These are phyloP conservation scores for Ophiobolus disseminans DNA, from an alignment of 2,329 filamentous ascomycete species.

Conservation along the genomic window DNA sequence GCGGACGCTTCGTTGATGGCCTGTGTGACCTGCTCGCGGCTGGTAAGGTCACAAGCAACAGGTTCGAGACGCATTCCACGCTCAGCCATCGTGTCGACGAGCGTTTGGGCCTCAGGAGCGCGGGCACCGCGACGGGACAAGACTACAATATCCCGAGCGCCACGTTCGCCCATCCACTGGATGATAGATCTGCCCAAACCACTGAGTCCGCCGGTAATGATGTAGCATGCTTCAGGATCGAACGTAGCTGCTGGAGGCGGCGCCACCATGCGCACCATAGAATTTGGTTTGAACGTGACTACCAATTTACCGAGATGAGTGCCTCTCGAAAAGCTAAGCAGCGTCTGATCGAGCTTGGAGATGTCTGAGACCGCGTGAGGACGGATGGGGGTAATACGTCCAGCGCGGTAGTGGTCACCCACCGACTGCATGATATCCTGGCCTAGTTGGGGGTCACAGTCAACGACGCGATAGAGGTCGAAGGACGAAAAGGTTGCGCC, in stretches of 20 bases:
- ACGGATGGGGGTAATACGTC: too few species aligned
- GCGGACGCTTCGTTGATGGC: slow-evolving; percentile 3
- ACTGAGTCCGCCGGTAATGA: slow-evolving; percentile 17
- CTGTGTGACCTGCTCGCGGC: neutral
- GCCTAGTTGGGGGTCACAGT: slow-evolving; percentile 3
- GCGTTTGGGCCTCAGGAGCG: neutral
- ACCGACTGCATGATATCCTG: slow-evolving; percentile 10
- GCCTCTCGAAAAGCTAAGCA: neutral
- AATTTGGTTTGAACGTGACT: neutral
- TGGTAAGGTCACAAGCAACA: slow-evolving; percentile 3
- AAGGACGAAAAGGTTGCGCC: slow-evolving; percentile 18
- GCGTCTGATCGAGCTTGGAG: too few species aligned
- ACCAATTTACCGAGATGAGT: slow-evolving; percentile 9
- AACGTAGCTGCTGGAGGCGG: neutral
- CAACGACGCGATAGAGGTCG: slow-evolving; percentile 11
- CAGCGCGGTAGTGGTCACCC: neutral
- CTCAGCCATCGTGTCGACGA: slow-evolving; percentile 1
- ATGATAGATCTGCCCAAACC: slow-evolving; percentile 14
- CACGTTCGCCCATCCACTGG: slow-evolving; percentile 18
- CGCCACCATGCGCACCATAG: neutral
- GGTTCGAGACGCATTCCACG: slow-evolving; percentile 5
- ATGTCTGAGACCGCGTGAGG: too few species aligned
- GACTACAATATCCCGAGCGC: slow-evolving; percentile 13
- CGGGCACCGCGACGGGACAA: slow-evolving; percentile 6
- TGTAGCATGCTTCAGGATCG: slow-evolving; percentile 9